phyloP scores from a whole-genome alignment of 2,329 filamentous ascomycete species.

The Hysterium pulicare region DNA sequence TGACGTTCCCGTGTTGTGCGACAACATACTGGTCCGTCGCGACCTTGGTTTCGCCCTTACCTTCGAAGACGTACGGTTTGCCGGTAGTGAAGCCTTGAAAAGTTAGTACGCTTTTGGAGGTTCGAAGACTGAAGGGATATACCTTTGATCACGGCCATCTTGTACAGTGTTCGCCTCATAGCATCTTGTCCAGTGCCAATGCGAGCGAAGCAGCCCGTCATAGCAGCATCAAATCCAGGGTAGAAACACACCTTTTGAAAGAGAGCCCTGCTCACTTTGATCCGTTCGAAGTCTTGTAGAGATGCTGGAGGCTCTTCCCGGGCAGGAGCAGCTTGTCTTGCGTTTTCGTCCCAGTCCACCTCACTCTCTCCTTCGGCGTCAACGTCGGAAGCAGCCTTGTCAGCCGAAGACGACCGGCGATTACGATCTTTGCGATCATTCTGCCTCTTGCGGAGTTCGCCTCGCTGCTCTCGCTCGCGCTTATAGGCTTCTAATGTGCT shows the following conservation, averaged over 20 bases:
- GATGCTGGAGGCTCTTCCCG: constrained; percentile 69
- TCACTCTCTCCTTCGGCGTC: constrained; percentile 70
- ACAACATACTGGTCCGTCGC: constrained; percentile 82
- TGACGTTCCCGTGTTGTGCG: constrained; percentile 76
- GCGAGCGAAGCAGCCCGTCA: constrained; percentile 80
- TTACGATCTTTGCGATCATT: constrained; percentile 49
- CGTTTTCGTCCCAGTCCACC: constrained; percentile 66
- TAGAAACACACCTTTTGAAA: constrained; percentile 93
- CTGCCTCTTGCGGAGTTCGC: constrained; percentile 51
- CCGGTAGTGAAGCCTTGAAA: constrained; percentile 68
- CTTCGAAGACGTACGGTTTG: constrained; percentile 78
- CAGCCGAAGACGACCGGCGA: constrained; percentile 42
- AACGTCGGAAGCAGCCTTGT: constrained; percentile 51
- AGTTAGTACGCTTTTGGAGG: constrained; percentile 29
- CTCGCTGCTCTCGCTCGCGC: constrained; percentile 58
- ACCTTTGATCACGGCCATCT: constrained; percentile 87
- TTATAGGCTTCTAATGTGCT: constrained; percentile 73
- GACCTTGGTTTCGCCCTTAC: constrained; percentile 69
- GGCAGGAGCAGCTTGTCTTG: constrained; percentile 46
- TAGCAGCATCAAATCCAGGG: constrained; percentile 78
- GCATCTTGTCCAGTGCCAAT: constrained; percentile 78
- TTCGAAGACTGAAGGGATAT: constrained; percentile 19
- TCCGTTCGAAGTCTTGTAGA: constrained; percentile 77
- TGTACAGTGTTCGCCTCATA: constrained; percentile 73
- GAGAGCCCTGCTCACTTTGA: constrained; percentile 77